Conservation (phyloP, 169 alveolate genomes). For the Perkinsus chesapeaki region DNA sequence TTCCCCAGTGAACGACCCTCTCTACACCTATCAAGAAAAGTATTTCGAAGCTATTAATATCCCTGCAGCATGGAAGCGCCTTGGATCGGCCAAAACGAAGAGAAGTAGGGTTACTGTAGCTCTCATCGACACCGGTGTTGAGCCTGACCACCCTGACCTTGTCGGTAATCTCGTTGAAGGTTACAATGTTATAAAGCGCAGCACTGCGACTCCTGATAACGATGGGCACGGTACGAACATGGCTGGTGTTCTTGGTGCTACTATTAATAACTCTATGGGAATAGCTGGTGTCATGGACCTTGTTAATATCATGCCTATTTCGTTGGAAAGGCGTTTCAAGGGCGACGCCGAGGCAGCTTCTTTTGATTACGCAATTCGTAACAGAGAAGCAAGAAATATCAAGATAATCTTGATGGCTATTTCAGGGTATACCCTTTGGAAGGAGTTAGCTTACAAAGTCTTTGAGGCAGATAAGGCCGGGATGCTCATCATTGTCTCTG, state of each 20-base stretch:
- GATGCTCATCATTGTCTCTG: not conserved
- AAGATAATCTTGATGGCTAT: not conserved
- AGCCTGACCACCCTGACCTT: not conserved
- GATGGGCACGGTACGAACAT: not conserved
- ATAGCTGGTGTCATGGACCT: not conserved
- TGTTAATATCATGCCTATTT: not conserved
- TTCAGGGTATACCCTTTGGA: not conserved
- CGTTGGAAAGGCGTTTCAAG: not conserved
- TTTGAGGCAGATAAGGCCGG: not conserved
- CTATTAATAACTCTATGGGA: not conserved
- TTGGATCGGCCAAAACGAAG: no score
- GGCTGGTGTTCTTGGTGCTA: not conserved
- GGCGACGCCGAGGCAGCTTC: not conserved
- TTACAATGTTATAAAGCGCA: not conserved
- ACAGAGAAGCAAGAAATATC: not conserved
- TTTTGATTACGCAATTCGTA: not conserved
- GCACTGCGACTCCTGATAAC: not conserved
- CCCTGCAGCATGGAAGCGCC: no score
- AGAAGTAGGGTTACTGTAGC: not conserved
- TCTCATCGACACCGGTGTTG: not conserved
- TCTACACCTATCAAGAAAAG: no score
- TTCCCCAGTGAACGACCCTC: no score
- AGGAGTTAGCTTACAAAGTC: not conserved
- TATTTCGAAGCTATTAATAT: no score
- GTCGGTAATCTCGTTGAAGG: not conserved